Evolutionary conservation across 306 rosid species (phyloP), one percentile per base, ranked within the genome.

Genomic region (Vicia villosa): DNA sequence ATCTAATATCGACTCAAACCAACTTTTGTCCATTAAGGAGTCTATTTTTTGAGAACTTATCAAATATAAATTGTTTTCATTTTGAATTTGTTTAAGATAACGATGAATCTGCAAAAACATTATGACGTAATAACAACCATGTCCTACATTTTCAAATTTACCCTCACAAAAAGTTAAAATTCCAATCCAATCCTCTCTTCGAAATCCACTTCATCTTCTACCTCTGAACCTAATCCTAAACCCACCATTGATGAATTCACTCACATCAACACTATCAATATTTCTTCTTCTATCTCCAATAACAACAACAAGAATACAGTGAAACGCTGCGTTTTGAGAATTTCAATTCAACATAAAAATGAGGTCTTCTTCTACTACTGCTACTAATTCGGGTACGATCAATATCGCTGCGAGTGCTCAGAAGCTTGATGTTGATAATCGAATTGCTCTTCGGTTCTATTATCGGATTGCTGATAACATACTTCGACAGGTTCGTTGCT

Each of bases 391-490:
- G 14, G 86, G 87, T 22, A 67, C 74, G 68, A 85, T 93, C 57
- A 84, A 83, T 85, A 81, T 93, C 68, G 90, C 96, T 49, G 90
- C 86, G 14, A 72, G 84, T 51, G 85, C 98, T 63, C 96, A 81
- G 81, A 82, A 72, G 47, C 80, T 88, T 42, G 88, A 77, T 21
- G 96, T 93, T 42, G 97, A 93, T 37, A 82, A 93, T 58, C 84
- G 96, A 66, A 88, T 93, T 77, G 63, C 96, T 8, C 89, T 93
- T 19, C 90, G 94, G 4, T 86, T 83, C 60, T 93, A 93, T 77
- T 74, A 68, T 21, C 88, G 98, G 76, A 89, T 93, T 79, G 96
- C 98, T 3, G 92, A 93, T 69, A 93, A 86, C 74, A 73, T 93
- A 61, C 89, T 90, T 83, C 85, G 81, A 74, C 98, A 93, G 98